Base-by-base conservation (phyloP, 2,329 filamentous ascomycete genomes). In the Chalara sp. region DNA sequence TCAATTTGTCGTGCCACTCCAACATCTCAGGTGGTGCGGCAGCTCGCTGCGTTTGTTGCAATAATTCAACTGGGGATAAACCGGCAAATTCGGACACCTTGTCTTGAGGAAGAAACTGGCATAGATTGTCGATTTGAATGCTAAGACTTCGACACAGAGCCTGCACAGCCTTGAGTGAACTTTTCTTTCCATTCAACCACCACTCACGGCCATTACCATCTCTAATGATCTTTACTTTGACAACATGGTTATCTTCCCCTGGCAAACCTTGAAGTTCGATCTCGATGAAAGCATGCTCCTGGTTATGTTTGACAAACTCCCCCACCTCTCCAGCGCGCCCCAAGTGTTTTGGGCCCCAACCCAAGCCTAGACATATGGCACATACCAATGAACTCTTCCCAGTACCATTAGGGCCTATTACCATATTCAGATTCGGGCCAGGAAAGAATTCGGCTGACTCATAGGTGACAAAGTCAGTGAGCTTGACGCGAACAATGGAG, bases 351-450 rank as follows among this genome's bases (percentile, higher is more conserved):
- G 91, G 83, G 32, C 82, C 80, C 75, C 86, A 96, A 45, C 93
- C 93, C 30, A 99, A 73, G 2, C 93, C 93, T 11, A 99, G 72
- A 64, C 93, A 97, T 59, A 99, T 95, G 43, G 93, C 93, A 69
- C 93, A 99, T 42, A 99, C 92, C 30, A 99, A 76, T 0, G 93
- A 96, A 70, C 92, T 97, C 71, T 99, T 99, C 50, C 93, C 93
- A 0, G 93, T 97, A 33, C 93, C 93, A 63, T 99, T 99, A n/a
- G 93, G 93, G 0, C 93, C 93, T 60, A 99, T 96, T 48, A 99
- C 85, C 92, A 99, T 97, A 67, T 99, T 99, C 63, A 99, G 70
- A 65, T 88, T 92, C 1, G 93, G 92, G 0, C 93, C 93, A 10
- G 90, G 89, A 52, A 86, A 81, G 68, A 97, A 96, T 58, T 96